Percentiles rank a stretch among this genome's conserved stretches.
These are phyloP conservation scores for Penicillium vulpinum DNA, from an alignment of 2,329 filamentous ascomycete species.

Conservation along the genomic window DNA sequence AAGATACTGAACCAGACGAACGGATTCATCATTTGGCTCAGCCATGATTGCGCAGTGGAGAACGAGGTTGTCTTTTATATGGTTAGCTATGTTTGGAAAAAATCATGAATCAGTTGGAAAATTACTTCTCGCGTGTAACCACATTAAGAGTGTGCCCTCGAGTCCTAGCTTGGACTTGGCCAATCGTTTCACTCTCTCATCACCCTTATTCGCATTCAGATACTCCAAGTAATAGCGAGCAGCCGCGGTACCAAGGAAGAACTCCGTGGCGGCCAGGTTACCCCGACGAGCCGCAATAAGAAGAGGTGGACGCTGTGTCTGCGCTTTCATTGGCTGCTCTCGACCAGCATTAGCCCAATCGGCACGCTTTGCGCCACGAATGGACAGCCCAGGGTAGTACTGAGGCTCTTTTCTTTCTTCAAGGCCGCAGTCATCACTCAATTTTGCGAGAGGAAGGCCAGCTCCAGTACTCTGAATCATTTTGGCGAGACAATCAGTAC, in stretches of 20 bases:
- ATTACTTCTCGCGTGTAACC: slow-evolving; percentile 52
- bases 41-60: slow-evolving; percentile 66
- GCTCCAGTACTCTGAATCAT: slow-evolving; percentile 67
- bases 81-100: neutral
- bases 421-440: slow-evolving; percentile 66
- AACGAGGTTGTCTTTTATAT: slow-evolving; percentile 47
- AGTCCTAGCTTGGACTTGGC: slow-evolving; percentile 61
- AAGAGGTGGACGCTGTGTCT: slow-evolving; percentile 28
- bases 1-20: slow-evolving; percentile 65
- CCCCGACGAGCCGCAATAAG: slow-evolving; percentile 40
- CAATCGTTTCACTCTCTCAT: slow-evolving; percentile 57
- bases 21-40: slow-evolving; percentile 42
- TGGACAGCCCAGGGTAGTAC: slow-evolving; percentile 74
- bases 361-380: slow-evolving; percentile 70
- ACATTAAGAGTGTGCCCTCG: slow-evolving; percentile 59
- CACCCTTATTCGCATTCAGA: slow-evolving; percentile 57
- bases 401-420: slow-evolving; percentile 64
- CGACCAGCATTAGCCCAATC: slow-evolving; percentile 72
- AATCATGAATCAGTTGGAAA: neutral
- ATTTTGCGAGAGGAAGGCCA: slow-evolving; percentile 66
- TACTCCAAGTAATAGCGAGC: slow-evolving; percentile 69
- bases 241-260: slow-evolving; percentile 73
- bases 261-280: slow-evolving; percentile 69
- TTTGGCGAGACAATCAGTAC: slow-evolving; percentile 44
- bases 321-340: neutral